A percentile compares a stretch with the other conserved stretches of the same genome.
Conservation (phyloP, 2,329 filamentous ascomycete genomes). For the Fusarium drepaniforme region DNA sequence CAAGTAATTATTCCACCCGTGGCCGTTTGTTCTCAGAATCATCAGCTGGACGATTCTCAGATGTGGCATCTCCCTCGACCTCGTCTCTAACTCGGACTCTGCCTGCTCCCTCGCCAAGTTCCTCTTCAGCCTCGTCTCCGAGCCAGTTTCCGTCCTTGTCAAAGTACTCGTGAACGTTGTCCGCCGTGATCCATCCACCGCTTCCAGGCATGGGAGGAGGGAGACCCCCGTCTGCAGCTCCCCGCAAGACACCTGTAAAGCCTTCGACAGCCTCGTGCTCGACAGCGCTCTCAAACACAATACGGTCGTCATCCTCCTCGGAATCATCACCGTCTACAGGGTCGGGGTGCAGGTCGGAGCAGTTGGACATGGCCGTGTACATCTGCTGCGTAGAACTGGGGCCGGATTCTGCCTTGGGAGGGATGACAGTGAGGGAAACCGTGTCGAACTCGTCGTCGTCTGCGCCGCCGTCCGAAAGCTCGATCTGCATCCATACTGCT, state of each 20-base stretch:
- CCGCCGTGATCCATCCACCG: conserved; percentile 88
- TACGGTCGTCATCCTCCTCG: conserved; percentile 66
- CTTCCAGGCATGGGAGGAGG: conserved; percentile 80
- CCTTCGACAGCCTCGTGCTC: conserved; percentile 68
- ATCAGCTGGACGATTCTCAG: conserved; percentile 54
- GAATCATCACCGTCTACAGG: conserved; percentile 70
- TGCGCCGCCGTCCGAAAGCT: conserved; percentile 69
- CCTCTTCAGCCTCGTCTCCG: conserved; percentile 55
- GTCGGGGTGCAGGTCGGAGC: conserved; percentile 83
- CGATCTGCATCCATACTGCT: conserved; percentile 76
- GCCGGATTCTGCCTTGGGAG: conserved; percentile 49
- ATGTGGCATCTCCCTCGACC: conserved; percentile 59
- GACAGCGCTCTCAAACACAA: conserved; percentile 66
- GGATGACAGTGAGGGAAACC: conserved; percentile 76
- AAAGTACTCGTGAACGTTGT: conserved; percentile 89
- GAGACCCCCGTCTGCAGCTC: conserved; percentile 61
- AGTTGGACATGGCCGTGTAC: conserved; percentile 78
- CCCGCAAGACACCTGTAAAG: conserved; percentile 66
- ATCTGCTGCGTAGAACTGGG: conserved; percentile 56
- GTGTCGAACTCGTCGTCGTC: conserved; percentile 75
- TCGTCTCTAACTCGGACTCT: conserved; percentile 67
- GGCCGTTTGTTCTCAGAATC: conserved; percentile 61
- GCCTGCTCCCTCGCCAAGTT: conserved; percentile 74
- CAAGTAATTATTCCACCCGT: conserved; percentile 55
- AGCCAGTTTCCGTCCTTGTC: conserved; percentile 87